Evolutionary conservation across 2,329 filamentous ascomycete species (phyloP), one percentile per base, ranked within the genome.

Genomic region (Emericellopsis cladophorae): DNA sequence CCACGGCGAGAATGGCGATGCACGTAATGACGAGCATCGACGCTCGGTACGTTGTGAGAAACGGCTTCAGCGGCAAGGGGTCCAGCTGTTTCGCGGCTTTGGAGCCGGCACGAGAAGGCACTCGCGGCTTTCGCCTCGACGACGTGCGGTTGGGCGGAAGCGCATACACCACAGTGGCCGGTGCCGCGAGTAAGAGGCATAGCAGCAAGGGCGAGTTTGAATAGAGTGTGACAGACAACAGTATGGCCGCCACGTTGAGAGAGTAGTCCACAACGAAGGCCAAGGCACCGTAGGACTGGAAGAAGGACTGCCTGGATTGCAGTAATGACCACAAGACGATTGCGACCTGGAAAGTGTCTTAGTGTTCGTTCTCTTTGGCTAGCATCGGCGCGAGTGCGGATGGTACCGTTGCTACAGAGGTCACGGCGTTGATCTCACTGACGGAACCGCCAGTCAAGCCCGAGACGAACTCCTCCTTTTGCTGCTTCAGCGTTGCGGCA

Each of bases 401-500:
- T n/a, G n/a, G n/a, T n/a, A 95, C 92, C 55, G 89, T 81, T 55
- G 87, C 86, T 48, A 94, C 81, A 38, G 84, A 74, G 37, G 85
- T 87, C 50, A 96, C 84, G 51, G 76, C 74, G 58, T 89, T 90
- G 65, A 98, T 89, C 59, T 98, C 92, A 50, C 72, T 66, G 45
- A 94, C 79, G 26, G 79, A 74, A 44, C 92, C 87, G 33, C 92
- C 92, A 7, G 82, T 80, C 24, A 95, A 76, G 58, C 88, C 85
- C 41, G 90, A 95, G 54, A 98, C 92, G 59, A 95, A 95, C 56
- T 87, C 87, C 68, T 94, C 89, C 67, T 98, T 98, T 50, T 83
- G 72, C 54, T 83, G 76, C 65, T 95, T 98, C 69, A 95, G 95
- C 62, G 72, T 81, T 44, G 61, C 60, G 29, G 56, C 38, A 48